Evolutionary conservation across 495 filamentous ascomycete species (phyloP).

Genomic region (Xylaria cubensis): DNA sequence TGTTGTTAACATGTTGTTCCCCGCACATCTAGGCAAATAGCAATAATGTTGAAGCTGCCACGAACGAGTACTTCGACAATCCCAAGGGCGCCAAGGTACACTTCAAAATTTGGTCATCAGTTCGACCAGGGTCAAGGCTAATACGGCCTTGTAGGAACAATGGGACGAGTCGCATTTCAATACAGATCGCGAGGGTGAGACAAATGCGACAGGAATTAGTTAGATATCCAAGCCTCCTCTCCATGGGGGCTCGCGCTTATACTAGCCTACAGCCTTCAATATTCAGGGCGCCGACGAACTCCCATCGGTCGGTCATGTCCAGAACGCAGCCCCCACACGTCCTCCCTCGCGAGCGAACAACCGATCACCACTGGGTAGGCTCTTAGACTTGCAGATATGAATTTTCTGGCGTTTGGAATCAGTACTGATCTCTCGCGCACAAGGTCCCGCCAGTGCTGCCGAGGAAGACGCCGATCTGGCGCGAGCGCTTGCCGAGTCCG

Average conservation of each 20-base stretch:
- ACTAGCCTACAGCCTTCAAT: conserved; percentile 55
- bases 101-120: neutral
- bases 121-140: conserved; percentile 22
- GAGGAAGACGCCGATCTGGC: conserved; percentile 66
- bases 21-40: conserved; percentile 45
- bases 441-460: conserved; percentile 49
- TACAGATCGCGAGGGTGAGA: conserved; percentile 51
- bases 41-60: conserved; percentile 50
- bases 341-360: conserved; percentile 72
- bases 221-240: conserved; percentile 20
- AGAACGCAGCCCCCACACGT: conserved; percentile 65
- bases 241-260: conserved; percentile 24
- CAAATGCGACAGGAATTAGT: conserved; percentile 43
- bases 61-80: conserved; percentile 54
- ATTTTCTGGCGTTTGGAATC: conserved; percentile 34
- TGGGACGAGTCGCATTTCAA: conserved; percentile 58
- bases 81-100: conserved; percentile 45
- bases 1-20: conserved; percentile 11
- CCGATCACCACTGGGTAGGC: conserved; percentile 50
- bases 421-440: conserved; percentile 37
- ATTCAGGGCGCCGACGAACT: conserved; percentile 62
- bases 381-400: conserved; percentile 48
- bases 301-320: conserved; percentile 42
- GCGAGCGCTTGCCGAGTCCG: conserved; percentile 47
- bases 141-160: conserved; percentile 44